Conservation (phyloP, 2,329 filamentous ascomycete genomes). For the Rugonectria rugulosa region DNA sequence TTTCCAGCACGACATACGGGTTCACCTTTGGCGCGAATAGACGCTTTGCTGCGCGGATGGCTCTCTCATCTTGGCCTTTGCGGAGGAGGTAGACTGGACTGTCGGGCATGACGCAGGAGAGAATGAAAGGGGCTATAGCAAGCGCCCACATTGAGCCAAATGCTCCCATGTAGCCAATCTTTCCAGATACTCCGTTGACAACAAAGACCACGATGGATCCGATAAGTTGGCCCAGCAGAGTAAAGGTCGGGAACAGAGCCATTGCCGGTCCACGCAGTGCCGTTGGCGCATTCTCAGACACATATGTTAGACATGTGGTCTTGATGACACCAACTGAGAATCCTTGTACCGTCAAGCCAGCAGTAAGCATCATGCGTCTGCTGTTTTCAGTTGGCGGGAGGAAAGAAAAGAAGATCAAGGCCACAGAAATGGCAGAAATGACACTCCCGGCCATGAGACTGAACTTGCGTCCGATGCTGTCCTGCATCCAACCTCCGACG, state of each 20-base stretch:
- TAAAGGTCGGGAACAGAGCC: constrained; percentile 40
- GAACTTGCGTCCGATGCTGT: constrained; percentile 36
- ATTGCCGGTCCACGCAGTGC: constrained; percentile 38
- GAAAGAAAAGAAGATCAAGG: constrained; percentile 40
- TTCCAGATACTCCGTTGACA: constrained; percentile 26
- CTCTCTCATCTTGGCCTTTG: constrained; percentile 26
- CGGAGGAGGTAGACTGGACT: constrained; percentile 35
- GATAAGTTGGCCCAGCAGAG: constrained; percentile 38
- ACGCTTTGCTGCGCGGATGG: constrained; percentile 22
- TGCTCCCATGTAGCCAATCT: constrained; percentile 30
- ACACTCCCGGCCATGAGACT: constrained; percentile 36
- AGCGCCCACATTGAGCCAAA: constrained; percentile 39
- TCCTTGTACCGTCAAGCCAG: constrained; percentile 38
- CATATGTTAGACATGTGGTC: constrained; percentile 49
- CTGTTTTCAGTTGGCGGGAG: constrained; percentile 5
- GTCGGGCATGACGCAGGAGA: constrained; percentile 37
- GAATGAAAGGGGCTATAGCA: constrained; percentile 23
- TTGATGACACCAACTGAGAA: constrained; percentile 37
- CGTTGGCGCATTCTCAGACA: constrained; percentile 40
- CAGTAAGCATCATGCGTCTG: constrained; percentile 37
- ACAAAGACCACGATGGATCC: constrained; percentile 32
- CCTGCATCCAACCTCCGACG: constrained; percentile 39
- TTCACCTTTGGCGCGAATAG: constrained; percentile 32
- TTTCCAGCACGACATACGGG: constrained; percentile 21
- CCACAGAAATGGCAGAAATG: constrained; percentile 34